A percentile compares a stretch with the other conserved stretches of the same genome.
phyloP scores from a whole-genome alignment of 441 rosid species.

The Adansonia gregorii region DNA sequence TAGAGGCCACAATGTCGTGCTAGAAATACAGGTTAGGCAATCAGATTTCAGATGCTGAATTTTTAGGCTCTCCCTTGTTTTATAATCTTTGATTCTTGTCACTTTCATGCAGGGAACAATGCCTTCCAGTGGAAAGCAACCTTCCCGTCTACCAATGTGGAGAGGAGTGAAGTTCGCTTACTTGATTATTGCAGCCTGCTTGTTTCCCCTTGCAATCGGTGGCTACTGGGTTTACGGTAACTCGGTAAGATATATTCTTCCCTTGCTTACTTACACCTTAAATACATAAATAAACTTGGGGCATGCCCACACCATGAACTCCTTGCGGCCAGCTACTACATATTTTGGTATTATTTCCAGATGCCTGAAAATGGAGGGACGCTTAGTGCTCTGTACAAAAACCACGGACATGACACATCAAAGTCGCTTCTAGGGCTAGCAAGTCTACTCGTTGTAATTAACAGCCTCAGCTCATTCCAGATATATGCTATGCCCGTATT shows the following conservation, averaged over 20 bases:
- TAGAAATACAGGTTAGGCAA: slow-evolving; percentile 57
- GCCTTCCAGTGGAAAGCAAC: slow-evolving; percentile 56
- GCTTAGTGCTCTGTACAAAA: slow-evolving; percentile 47
- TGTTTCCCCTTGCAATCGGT: slow-evolving; percentile 60
- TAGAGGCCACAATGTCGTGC: slow-evolving; percentile 66
- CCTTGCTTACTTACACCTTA: not conserved
- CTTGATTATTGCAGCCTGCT: slow-evolving; percentile 49
- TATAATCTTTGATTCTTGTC: not conserved
- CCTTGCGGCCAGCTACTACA: not conserved
- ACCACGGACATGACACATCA: slow-evolving; percentile 41
- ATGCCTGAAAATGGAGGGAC: slow-evolving; percentile 44
- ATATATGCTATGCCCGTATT: slow-evolving; percentile 67
- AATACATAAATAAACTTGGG: not conserved
- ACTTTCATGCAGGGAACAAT: slow-evolving; percentile 50
- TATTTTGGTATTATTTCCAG: slow-evolving; percentile 28
- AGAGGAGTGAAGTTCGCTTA: slow-evolving; percentile 60
- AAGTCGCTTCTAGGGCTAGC: slow-evolving; percentile 43
- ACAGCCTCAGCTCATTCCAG: slow-evolving; percentile 61
- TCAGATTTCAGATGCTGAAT: not conserved
- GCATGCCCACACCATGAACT: not conserved
- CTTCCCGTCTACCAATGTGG: slow-evolving; percentile 63
- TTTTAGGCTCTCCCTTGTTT: not conserved
- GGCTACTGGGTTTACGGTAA: slow-evolving; percentile 62
- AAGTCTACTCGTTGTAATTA: slow-evolving; percentile 53
- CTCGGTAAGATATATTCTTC: slow-evolving; percentile 36